Conservation (phyloP, 495 filamentous ascomycete species). For the Monascus purpureus region DNA sequence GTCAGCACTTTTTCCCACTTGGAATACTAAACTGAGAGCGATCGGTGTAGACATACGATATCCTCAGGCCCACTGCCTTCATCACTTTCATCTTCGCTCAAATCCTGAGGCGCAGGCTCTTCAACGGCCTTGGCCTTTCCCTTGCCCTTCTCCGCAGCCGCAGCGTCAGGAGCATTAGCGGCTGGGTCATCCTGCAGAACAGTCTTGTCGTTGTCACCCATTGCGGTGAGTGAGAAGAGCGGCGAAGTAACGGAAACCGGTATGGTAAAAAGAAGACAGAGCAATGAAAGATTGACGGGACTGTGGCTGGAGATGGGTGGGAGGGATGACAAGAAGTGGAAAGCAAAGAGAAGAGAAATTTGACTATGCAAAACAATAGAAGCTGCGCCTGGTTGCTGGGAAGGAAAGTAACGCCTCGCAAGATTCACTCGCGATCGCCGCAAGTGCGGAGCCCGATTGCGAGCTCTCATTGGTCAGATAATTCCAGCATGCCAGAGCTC, state of each 20-base stretch:
- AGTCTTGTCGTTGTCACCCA: constrained; percentile 24
- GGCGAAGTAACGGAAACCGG: not conserved
- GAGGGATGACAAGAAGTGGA: too few species aligned
- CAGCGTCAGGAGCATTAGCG: constrained; percentile 20
- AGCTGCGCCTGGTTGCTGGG: too few species aligned
- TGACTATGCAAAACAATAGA: too few species aligned
- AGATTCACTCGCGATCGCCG: too few species aligned
- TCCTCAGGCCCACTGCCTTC: constrained; percentile 51
- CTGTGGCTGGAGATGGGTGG: too few species aligned
- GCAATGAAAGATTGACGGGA: not conserved
- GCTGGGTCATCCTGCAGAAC: constrained; percentile 19
- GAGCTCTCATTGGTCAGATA: too few species aligned
- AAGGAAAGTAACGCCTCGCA: too few species aligned
- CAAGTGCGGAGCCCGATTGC: too few species aligned
- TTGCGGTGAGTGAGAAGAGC: constrained; percentile 8
- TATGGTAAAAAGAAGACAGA: not conserved
- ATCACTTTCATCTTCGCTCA: constrained; percentile 50
- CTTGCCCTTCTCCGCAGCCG: constrained; percentile 40
- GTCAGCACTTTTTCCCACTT: constrained; percentile 21
- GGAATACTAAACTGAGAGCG: constrained; percentile 2
- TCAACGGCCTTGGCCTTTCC: constrained; percentile 41
- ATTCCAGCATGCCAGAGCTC: too few species aligned
- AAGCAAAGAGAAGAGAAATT: too few species aligned
- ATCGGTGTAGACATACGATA: constrained; percentile 34
- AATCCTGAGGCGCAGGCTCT: constrained; percentile 33